These are phyloP conservation scores for Podila minutissima DNA, from an alignment of 192 early-diverging fungal species.

Conservation along the genomic window DNA sequence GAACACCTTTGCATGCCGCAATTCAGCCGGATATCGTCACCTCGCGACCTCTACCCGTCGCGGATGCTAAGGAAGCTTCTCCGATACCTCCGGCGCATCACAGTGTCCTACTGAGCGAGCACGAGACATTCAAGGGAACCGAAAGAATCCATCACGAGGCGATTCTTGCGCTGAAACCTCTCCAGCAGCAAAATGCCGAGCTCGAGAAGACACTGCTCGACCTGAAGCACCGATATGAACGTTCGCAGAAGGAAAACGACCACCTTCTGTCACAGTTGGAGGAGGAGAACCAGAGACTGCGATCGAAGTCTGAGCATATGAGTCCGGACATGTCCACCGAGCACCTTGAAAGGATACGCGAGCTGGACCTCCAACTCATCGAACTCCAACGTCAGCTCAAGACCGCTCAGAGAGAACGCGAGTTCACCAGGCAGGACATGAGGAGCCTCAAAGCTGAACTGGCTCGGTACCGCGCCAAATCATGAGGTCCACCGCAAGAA, in stretches of 20 bases:
- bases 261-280: slow-evolving; percentile 26
- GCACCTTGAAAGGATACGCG: slow-evolving; percentile 39
- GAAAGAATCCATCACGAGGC: slow-evolving; percentile 36
- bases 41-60: too few species aligned
- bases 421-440: slow-evolving; percentile 46
- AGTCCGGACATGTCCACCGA: slow-evolving; percentile 36
- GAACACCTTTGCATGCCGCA: background rate
- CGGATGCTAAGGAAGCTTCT: too few species aligned
- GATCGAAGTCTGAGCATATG: slow-evolving; percentile 11
- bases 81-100: background rate
- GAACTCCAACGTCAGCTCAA: slow-evolving; percentile 21
- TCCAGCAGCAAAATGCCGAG: slow-evolving; percentile 32
- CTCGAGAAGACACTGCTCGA: slow-evolving; percentile 36
- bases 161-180: slow-evolving; percentile 28
- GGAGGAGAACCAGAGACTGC: slow-evolving; percentile 26
- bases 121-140: slow-evolving; percentile 28
- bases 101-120: background rate
- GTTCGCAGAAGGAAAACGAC: slow-evolving; percentile 39
- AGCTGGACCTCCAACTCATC: slow-evolving; percentile 23
- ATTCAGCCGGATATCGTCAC: background rate
- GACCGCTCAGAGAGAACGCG: slow-evolving; percentile 34
- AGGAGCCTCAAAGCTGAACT: slow-evolving; percentile 29
- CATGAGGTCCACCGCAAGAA: too few species aligned
- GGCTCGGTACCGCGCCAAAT: too few species aligned
- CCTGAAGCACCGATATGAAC: slow-evolving; percentile 41